A percentile compares a stretch with the other conserved stretches of the same genome.
phyloP scores from a whole-genome alignment of 805 yeast genomes.

The Nakazawaea holstii region DNA sequence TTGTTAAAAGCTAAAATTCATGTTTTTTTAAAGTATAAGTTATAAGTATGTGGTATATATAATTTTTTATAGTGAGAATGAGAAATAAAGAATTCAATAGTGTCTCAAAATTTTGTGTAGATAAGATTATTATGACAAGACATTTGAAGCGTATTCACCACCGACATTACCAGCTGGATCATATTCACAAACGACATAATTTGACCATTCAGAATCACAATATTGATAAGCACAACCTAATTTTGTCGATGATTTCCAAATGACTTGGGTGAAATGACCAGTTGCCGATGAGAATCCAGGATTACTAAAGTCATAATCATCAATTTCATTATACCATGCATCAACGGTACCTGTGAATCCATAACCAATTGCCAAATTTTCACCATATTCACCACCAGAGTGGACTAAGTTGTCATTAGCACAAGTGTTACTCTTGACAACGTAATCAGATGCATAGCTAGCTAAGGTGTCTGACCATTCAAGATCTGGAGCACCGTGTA shows the following conservation, averaged over 20 bases:
- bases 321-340: constrained; percentile 74
- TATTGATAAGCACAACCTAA: constrained; percentile 70
- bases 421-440: constrained; percentile 50
- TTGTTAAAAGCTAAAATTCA: background rate
- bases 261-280: constrained; percentile 80
- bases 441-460: constrained; percentile 50
- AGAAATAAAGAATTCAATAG: too few species aligned
- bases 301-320: constrained; percentile 42
- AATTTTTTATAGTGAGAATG: constrained; percentile 12
- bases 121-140: constrained; percentile 18
- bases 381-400: constrained; percentile 68
- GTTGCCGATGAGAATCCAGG: constrained; percentile 44
- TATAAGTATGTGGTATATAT: background rate
- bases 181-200: constrained; percentile 71
- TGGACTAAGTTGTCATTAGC: constrained; percentile 45
- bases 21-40: background rate
- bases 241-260: constrained; percentile 59
- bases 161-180: constrained; percentile 66
- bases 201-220: constrained; percentile 42
- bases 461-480: constrained; percentile 53
- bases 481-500: constrained; percentile 46
- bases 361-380: constrained; percentile 76
- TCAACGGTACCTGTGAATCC: constrained; percentile 50
- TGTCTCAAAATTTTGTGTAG: too few species aligned
- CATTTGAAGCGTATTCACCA: constrained; percentile 37